phyloP scores from a whole-genome alignment of 2,329 filamentous ascomycete genomes.

The Polychaeton citri region DNA sequence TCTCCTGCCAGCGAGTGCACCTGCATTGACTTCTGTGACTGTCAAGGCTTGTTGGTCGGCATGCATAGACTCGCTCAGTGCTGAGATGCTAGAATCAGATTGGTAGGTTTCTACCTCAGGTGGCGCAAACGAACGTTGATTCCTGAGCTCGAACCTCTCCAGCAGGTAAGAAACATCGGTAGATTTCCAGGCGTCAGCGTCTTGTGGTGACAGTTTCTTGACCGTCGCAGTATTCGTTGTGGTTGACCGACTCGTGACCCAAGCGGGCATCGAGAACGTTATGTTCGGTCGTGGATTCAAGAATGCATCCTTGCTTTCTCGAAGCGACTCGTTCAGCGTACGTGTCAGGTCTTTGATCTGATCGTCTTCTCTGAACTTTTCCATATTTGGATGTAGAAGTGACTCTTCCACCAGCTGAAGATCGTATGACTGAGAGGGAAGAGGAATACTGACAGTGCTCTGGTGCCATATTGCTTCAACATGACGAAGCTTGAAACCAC shows the following conservation, averaged over 20 bases:
- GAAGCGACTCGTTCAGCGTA: conserved; percentile 8
- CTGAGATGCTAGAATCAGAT: too few relatives aligned
- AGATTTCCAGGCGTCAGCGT: conserved; percentile 3
- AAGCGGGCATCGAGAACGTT: conserved; percentile 8
- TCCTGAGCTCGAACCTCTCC: conserved; percentile 13
- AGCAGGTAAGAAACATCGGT: conserved; percentile 11
- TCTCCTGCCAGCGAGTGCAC: neutral
- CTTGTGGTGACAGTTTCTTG: neutral
- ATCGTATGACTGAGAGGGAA: conserved; percentile 11
- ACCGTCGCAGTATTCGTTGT: neutral
- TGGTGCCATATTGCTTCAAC: conserved; percentile 1
- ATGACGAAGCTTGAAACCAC: conserved; percentile 1
- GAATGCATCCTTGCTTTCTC: conserved; percentile 3
- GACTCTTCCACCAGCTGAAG: conserved; percentile 8
- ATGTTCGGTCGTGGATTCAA: conserved; percentile 10
- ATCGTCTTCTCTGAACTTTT: conserved; percentile 3
- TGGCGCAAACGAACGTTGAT: neutral
- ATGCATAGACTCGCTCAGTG: neutral
- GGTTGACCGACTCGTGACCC: conserved; percentile 2
- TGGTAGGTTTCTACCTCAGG: too few relatives aligned
- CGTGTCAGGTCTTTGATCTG: conserved; percentile 8
- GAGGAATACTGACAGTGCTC: conserved; percentile 3
- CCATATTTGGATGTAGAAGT: conserved; percentile 2
- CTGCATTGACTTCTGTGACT: neutral
- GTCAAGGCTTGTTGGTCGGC: neutral